These are phyloP conservation scores for Castanopsis chinensis DNA, from an alignment of 306 rosid genomes.

Conservation along the genomic window DNA sequence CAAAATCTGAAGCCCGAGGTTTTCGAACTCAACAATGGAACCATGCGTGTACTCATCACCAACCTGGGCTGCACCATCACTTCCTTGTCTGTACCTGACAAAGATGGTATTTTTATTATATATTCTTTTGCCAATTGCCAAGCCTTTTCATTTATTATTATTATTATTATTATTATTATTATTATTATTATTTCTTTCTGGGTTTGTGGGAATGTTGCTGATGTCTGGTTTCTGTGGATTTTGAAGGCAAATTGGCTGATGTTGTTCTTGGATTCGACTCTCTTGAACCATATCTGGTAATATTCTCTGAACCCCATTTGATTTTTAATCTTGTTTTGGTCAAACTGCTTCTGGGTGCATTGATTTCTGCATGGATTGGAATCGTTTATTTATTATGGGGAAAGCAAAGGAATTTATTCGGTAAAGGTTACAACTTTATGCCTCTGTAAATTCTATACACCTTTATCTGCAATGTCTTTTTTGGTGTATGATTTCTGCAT, in stretches of 20 bases:
- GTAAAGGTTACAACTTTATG: not conserved
- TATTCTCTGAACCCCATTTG: not conserved
- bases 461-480: not conserved
- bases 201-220: not conserved
- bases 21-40: constrained; percentile 88
- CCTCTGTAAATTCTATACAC: not conserved
- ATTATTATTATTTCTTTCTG: not conserved
- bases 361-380: constrained; percentile 12
- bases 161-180: not conserved
- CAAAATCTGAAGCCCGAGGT: constrained; percentile 61
- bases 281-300: constrained; percentile 77
- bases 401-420: not conserved
- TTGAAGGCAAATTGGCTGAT: constrained; percentile 71
- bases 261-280: constrained; percentile 95
- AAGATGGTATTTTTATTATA: constrained; percentile 48
- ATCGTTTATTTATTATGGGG: not conserved
- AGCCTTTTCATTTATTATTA: not conserved
- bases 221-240: not conserved
- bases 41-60: constrained; percentile 57
- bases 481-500: not conserved
- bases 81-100: constrained; percentile 75
- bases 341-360: constrained; percentile 1
- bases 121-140: too few species aligned
- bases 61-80: constrained; percentile 91
- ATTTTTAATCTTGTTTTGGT: constrained; percentile 2